Percentiles rank a stretch among this genome's conserved stretches.
Evolutionary conservation across 257 asterid genomes (phyloP).

Genomic region (Parsonsia alboflavescens): DNA sequence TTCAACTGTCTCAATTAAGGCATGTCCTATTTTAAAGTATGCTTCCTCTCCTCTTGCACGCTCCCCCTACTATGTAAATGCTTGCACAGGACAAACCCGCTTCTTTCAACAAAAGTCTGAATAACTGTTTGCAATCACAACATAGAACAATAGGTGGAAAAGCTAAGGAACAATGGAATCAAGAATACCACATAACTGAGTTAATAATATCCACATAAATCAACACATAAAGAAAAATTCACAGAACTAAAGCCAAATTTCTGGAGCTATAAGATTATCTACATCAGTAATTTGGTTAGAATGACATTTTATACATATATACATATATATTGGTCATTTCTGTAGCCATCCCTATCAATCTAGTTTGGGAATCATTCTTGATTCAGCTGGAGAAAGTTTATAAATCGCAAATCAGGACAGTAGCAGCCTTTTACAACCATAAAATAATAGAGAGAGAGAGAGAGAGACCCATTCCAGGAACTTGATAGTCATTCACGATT

Average conservation of each 20-base stretch:
- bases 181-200: background rate
- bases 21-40: background rate
- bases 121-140: background rate
- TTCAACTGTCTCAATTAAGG: background rate
- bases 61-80: background rate
- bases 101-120: background rate
- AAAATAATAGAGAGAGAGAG: slow-evolving; percentile 26
- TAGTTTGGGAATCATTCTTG: background rate
- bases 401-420: background rate
- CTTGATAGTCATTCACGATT: slow-evolving; percentile 93
- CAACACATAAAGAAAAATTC: background rate
- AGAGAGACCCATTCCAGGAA: slow-evolving; percentile 79
- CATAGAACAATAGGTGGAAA: background rate
- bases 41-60: background rate
- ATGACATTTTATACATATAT: background rate
- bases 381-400: background rate
- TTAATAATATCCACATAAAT: background rate
- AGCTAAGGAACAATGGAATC: background rate
- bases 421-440: background rate
- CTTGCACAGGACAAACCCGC: too few relatives aligned
- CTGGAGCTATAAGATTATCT: background rate
- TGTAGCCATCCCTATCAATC: background rate
- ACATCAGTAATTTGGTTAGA: background rate
- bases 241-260: background rate
- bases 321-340: background rate